Evolutionary conservation across 179 eudicot species (phyloP).

Genomic region (Heliamphora pulchella): DNA sequence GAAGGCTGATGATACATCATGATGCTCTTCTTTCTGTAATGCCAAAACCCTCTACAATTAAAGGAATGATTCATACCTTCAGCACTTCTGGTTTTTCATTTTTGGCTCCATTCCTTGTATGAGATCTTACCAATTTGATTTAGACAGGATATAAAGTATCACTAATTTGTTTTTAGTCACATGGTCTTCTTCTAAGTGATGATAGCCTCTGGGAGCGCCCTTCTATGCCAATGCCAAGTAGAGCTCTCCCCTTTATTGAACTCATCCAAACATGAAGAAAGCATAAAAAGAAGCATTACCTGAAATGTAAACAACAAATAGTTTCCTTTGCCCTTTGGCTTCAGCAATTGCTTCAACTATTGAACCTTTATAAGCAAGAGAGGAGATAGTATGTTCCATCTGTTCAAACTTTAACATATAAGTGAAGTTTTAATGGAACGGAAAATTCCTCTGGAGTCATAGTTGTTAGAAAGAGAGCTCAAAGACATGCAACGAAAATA

Average conservation of each 20-base stretch:
- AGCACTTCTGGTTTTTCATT: neutral
- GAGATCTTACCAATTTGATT: neutral
- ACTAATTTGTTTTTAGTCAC: no score
- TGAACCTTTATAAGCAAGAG: slow-evolving; percentile 50
- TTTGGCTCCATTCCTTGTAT: neutral
- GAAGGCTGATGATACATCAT: neutral
- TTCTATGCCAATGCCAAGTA: no score
- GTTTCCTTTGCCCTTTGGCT: slow-evolving; percentile 54
- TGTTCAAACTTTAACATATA: slow-evolving; percentile 16
- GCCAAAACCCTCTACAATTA: neutral
- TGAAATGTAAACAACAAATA: slow-evolving; percentile 50
- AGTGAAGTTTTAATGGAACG: neutral
- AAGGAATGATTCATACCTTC: neutral
- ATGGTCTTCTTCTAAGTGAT: no score
- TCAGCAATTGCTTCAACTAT: slow-evolving; percentile 45
- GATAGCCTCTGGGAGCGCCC: no score
- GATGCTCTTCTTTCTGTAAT: neutral
- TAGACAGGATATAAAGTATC: neutral
- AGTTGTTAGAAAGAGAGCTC: neutral
- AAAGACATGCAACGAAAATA: neutral
- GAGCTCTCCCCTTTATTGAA: no score
- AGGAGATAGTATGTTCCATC: slow-evolving; percentile 47
- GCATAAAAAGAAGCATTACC: slow-evolving; percentile 26
- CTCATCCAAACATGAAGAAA: neutral
- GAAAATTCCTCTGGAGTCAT: neutral